Percentiles rank a stretch among this genome's conserved stretches.
Conservation (phyloP, 805 yeast genomes). For the Kodamaea kakaduensis region DNA sequence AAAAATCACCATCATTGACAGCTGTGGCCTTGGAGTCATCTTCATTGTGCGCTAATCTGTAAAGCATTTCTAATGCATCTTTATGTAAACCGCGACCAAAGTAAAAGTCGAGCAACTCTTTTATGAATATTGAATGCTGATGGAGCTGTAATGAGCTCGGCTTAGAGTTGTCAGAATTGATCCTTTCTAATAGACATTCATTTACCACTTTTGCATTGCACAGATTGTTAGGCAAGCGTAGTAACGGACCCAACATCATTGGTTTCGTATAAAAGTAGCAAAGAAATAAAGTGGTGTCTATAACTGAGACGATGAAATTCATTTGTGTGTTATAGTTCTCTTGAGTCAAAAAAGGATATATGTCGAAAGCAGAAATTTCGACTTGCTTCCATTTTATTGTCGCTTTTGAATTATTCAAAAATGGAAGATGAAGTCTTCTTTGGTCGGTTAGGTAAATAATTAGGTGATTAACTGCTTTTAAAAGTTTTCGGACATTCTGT, state of each 20-base stretch:
- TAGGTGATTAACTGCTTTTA: constrained; percentile 37
- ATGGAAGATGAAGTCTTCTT: constrained; percentile 43
- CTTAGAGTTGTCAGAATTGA: neutral
- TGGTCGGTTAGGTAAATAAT: constrained; percentile 51
- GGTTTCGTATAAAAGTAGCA: constrained; percentile 69
- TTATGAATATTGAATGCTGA: constrained; percentile 40
- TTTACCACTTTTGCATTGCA: constrained; percentile 68
- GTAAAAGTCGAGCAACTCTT: constrained; percentile 76
- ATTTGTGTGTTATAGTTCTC: constrained; percentile 21
- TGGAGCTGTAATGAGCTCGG: constrained; percentile 6
- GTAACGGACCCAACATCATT: constrained; percentile 74
- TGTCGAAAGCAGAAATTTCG: constrained; percentile 38
- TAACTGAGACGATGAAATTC: constrained; percentile 37
- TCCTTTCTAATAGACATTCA: constrained; percentile 39
- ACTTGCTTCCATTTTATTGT: constrained; percentile 44
- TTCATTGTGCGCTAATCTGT: constrained; percentile 19
- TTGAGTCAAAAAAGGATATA: constrained; percentile 30
- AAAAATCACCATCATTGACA: constrained; percentile 18
- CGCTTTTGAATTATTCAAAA: constrained; percentile 28
- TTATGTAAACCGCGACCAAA: constrained; percentile 57
- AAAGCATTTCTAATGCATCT: constrained; percentile 62
- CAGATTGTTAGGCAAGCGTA: constrained; percentile 65
- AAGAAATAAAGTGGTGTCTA: constrained; percentile 77
- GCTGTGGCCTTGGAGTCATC: constrained; percentile 13
- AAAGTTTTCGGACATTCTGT: constrained; percentile 23